Evolutionary conservation across 2,329 filamentous ascomycete genomes (phyloP).

Genomic region (Pseudogymnoascus sp.): DNA sequence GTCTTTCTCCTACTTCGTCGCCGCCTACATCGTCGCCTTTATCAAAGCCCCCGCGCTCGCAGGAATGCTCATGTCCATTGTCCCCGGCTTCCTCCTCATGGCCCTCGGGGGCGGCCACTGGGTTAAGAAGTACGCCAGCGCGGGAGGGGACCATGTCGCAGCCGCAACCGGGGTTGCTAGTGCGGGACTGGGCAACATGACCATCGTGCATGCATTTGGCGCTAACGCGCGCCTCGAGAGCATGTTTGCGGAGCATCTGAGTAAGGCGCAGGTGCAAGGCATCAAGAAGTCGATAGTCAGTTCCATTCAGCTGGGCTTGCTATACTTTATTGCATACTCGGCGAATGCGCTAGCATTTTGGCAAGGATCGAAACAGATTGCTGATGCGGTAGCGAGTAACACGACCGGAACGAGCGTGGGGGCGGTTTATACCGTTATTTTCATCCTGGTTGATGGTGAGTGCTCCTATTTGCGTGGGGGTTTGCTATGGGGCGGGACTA

Average conservation of each 20-base stretch:
- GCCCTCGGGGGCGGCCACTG: conserved; percentile 39
- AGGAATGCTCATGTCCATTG: conserved; percentile 42
- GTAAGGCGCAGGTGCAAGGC: conserved; percentile 33
- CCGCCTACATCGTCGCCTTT: conserved; percentile 52
- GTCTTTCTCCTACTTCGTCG: conserved; percentile 51
- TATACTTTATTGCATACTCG: conserved; percentile 54
- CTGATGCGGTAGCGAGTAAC: conserved; percentile 1
- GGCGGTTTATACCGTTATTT: conserved; percentile 47
- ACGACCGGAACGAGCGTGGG: conserved; percentile 32
- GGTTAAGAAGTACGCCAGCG: conserved; percentile 36
- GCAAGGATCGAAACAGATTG: conserved; percentile 46
- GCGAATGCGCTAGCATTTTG: conserved; percentile 54
- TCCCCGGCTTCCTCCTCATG: conserved; percentile 45
- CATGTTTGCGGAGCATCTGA: conserved; percentile 43
- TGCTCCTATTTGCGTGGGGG: conserved; percentile 25
- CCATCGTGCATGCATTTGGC: conserved; percentile 47
- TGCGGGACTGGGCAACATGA: conserved; percentile 43
- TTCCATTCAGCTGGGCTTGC: conserved; percentile 42
- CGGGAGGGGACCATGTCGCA: conserved; percentile 39
- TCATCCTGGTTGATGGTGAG: conserved; percentile 45
- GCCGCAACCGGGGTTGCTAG: conserved; percentile 45
- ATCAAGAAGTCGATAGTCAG: conserved; percentile 43
- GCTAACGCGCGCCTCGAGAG: conserved; percentile 33
- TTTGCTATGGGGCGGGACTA: not conserved
- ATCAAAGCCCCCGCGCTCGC: conserved; percentile 49